Evolutionary conservation across 306 rosid species (phyloP).

Genomic region (Lathyrus oleraceus): DNA sequence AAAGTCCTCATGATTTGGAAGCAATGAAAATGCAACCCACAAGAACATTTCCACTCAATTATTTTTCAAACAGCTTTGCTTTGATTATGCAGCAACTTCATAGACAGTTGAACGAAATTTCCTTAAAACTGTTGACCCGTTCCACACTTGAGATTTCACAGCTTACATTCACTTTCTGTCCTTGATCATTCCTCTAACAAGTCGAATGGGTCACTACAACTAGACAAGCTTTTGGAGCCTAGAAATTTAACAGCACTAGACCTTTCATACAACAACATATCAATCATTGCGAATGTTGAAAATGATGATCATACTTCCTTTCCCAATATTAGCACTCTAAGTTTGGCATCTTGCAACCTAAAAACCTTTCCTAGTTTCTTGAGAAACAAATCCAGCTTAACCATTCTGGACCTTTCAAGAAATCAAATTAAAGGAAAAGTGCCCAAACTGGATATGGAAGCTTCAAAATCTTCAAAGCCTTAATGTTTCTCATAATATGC

Average conservation of each 20-base stretch:
- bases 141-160: too few species aligned
- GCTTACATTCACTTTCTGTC: constrained; percentile 26
- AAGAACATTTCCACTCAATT: too few species aligned
- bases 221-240: not conserved
- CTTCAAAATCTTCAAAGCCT: not conserved
- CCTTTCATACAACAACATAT: constrained; percentile 50
- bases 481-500: too few species aligned
- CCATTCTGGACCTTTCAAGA: not conserved
- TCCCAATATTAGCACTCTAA: not conserved
- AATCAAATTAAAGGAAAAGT: too few species aligned
- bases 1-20: too few species aligned
- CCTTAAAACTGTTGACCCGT: too few species aligned
- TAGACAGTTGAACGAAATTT: too few species aligned
- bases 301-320: not conserved
- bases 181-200: not conserved
- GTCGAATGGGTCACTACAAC: not conserved
- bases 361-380: constrained; percentile 39
- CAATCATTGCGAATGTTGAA: not conserved
- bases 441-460: constrained; percentile 51
- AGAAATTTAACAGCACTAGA: constrained; percentile 39
- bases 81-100: too few species aligned
- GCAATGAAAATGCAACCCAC: too few species aligned
- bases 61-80: too few species aligned
- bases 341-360: constrained; percentile 41
- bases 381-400: constrained; percentile 19